Evolutionary conservation across 2,329 filamentous ascomycete genomes (phyloP), one percentile per base, ranked within the genome.

Genomic region (Curvularia hawaiiensis): DNA sequence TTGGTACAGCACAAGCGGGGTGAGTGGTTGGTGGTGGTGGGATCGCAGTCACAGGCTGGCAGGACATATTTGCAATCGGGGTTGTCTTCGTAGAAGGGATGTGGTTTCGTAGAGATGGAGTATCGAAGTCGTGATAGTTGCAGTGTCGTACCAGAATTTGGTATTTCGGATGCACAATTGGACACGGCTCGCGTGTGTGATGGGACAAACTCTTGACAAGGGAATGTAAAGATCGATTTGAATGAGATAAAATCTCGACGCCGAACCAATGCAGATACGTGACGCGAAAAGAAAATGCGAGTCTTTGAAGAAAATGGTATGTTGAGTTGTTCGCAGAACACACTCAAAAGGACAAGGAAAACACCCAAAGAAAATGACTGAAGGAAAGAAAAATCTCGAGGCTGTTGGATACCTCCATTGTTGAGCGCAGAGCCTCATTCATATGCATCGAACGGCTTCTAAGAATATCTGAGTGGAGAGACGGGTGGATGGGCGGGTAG

Each of bases 1-100:
- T 47, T 28, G 65, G 70, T 11, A 73, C 63, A 7, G 69, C 63
- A 56, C 69, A 71, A 20, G 69, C 62, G 18, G 67, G 31, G 14
- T 55, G 49, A 18, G 54, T 56, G 12, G 69, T 71, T 24, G 68
- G 68, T 24, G 70, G 70, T 20, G 54, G 50, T 3, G 70, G 68
- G 28, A 72, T 56, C 6, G 49, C 41, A 8, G 51, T 48, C 52
- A 62, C 65, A 16, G 62, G 56, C 56, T 55, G 46, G 52, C 59
- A 59, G 24, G 61, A 59, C 63, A 66, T 64, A 35, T 6, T 58
- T 24, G 41, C 18, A 35, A 30, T n/a, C 3, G 26, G 14, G 14
- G 16, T 22, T 50, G 24, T 35, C 3, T 28, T 47, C 35, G 11
- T 45, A 20, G 30, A 40, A 47, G 30, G 51, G 12, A 4, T 28